These are phyloP conservation scores for Hsuehochloa calcarea DNA, from an alignment of 176 grass and related monocot genomes.

Conservation along the genomic window DNA sequence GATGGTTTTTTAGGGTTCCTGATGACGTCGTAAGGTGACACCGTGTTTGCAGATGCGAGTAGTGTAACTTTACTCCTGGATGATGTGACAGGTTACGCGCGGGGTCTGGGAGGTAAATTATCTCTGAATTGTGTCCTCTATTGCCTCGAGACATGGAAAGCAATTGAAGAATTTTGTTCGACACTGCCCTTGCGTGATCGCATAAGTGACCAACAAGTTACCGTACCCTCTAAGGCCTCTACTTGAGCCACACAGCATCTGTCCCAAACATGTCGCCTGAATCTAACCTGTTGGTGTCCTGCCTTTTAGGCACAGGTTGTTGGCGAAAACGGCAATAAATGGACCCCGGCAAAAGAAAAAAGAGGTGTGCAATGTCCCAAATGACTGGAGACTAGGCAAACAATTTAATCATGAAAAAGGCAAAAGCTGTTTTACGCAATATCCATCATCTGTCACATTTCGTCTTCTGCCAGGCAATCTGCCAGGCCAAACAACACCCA, in stretches of 20 bases:
- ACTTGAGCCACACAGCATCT: not conserved
- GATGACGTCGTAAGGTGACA: not conserved
- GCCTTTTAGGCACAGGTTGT: not conserved
- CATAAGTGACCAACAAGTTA: not conserved
- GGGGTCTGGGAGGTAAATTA: too few species aligned
- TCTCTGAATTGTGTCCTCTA: too few species aligned
- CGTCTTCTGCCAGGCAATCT: not conserved
- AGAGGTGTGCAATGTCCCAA: not conserved
- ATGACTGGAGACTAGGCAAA: not conserved
- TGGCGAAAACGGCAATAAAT: constrained; percentile 2
- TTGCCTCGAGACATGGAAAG: not conserved
- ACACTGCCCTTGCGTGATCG: not conserved
- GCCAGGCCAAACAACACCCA: not conserved
- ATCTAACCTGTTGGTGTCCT: not conserved
- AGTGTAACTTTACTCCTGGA: not conserved
- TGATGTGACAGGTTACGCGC: not conserved
- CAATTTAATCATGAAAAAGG: not conserved
- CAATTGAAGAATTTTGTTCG: too few species aligned
- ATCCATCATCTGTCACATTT: not conserved
- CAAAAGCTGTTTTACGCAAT: not conserved
- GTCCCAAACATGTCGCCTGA: constrained; percentile 17
- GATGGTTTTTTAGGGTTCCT: not conserved
- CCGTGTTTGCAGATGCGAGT: not conserved
- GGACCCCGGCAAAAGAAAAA: not conserved
- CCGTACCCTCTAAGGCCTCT: not conserved